Evolutionary conservation across 805 yeast genomes (phyloP).

Genomic region (Saccharomycopsis lassenensis): DNA sequence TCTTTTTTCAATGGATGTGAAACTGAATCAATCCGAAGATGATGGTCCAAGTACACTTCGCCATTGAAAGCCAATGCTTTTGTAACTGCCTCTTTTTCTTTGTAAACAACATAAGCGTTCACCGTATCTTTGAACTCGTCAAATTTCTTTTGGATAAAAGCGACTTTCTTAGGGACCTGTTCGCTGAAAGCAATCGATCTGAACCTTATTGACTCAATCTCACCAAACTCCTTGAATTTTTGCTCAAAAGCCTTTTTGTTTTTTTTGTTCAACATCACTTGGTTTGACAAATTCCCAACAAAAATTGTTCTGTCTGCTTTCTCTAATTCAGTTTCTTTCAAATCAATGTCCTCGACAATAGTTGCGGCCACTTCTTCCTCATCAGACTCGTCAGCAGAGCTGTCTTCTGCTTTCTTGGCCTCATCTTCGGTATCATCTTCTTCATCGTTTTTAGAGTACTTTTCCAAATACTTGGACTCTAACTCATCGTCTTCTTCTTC

Average conservation of each 20-base stretch:
- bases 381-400: neutral
- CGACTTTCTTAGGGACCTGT: constrained; percentile 83
- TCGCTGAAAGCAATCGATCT: constrained; percentile 87
- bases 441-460: constrained; percentile 10
- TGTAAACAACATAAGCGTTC: constrained; percentile 81
- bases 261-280: constrained; percentile 53
- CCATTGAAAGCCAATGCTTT: constrained; percentile 51
- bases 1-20: constrained; percentile 84
- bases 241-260: constrained; percentile 54
- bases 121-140: constrained; percentile 71
- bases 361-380: constrained; percentile 5
- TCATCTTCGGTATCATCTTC: constrained; percentile 8
- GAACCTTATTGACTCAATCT: constrained; percentile 69
- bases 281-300: constrained; percentile 70
- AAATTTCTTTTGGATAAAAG: constrained; percentile 64
- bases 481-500: constrained; percentile 4
- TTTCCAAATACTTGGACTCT: no score
- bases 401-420: constrained; percentile 5
- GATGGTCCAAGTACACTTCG: constrained; percentile 54
- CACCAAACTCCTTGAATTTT: constrained; percentile 36
- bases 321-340: constrained; percentile 39
- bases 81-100: constrained; percentile 32
- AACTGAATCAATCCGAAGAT: constrained; percentile 86
- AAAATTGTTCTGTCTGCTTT: constrained; percentile 81
- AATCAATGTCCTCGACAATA: no score